phyloP scores from a whole-genome alignment of 495 filamentous ascomycete species.

The Astrocystis sublimbata region DNA sequence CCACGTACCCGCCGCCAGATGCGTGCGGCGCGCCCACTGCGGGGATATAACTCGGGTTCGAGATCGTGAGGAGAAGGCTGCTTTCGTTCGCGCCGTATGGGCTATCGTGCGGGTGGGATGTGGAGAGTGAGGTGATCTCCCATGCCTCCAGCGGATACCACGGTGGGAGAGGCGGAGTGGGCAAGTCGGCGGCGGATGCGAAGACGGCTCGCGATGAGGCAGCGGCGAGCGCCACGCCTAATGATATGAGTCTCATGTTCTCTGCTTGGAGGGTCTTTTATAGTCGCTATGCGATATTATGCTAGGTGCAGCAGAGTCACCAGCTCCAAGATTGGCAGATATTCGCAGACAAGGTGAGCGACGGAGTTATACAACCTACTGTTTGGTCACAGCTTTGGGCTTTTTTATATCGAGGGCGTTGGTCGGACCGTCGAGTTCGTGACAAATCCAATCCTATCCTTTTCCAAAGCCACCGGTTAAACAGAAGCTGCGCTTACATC shows the following conservation, averaged over 20 bases:
- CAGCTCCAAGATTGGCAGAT: not conserved
- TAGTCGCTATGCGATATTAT: not conserved
- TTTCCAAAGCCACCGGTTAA: not conserved
- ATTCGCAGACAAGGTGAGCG: not conserved
- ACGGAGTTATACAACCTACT: not conserved
- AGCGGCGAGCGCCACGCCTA: not conserved
- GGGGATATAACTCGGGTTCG: slow-evolving; percentile 18
- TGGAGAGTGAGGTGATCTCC: slow-evolving; percentile 17
- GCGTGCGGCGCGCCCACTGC: slow-evolving; percentile 24
- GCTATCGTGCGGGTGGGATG: slow-evolving; percentile 14
- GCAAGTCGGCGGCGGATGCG: slow-evolving; percentile 17
- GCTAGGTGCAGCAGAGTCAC: no score
- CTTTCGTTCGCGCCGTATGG: slow-evolving; percentile 24
- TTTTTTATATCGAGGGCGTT: not conserved
- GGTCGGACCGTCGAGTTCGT: not conserved
- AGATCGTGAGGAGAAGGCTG: slow-evolving; percentile 17
- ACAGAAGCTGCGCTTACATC: not conserved
- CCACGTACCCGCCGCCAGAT: slow-evolving; percentile 26
- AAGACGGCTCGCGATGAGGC: slow-evolving; percentile 11
- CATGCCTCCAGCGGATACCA: slow-evolving; percentile 29
- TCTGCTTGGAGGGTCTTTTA: not conserved
- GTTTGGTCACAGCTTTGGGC: not conserved
- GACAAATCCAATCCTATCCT: not conserved
- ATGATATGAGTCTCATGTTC: slow-evolving; percentile 12
- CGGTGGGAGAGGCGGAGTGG: slow-evolving; percentile 19